Evolutionary conservation across 257 asterid species (phyloP), one percentile per base, ranked within the genome.

Genomic region (Phtheirospermum japonicum): DNA sequence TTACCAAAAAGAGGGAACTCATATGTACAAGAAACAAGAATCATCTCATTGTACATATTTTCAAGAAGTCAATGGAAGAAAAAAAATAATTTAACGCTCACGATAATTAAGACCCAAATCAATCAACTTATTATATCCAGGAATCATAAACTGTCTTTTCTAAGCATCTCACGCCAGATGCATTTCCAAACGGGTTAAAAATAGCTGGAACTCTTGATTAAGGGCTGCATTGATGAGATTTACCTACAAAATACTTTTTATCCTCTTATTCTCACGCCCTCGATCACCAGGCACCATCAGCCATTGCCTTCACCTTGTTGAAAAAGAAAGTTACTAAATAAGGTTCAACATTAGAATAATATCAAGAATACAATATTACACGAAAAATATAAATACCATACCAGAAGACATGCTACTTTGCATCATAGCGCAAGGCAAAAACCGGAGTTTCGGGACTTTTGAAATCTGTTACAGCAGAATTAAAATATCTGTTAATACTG

Each of bases 381-480:
- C n/a, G 17, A 45, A 2, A 55, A 18, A 50, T 18, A 56, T 7
- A 19, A 13, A 16, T 30, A 52, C 36, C 54, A 49, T 69, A 72
- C 72, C 66, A 50, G 51, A 26, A n/a, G 11, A 51, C 42, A 37
- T 42, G 73, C 76, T 74, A 69, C 56, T 64, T 71, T 64, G 71
- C 67, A 64, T 80, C 89, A 49, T 69, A 58, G 43, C 68, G 64
- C 64, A 71, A 17, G 69, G 79, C 74, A 71, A 71, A 66, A 51
- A 64, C 16, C 20, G 78, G 71, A 45, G 70, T 69, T 11, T 62
- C 26, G 23, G 73, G 62, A 46, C 63, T 20, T 68, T 64, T 64
- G 46, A 83, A 31, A 74, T 71, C 83, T 53, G 85, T 64, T 33
- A 33, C 65, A 63, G 66, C 72, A 72, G 55, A 9, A 65, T 40